phyloP scores from a whole-genome alignment of 2,329 filamentous ascomycete species.

The Phyllosticta paracitricarpa region DNA sequence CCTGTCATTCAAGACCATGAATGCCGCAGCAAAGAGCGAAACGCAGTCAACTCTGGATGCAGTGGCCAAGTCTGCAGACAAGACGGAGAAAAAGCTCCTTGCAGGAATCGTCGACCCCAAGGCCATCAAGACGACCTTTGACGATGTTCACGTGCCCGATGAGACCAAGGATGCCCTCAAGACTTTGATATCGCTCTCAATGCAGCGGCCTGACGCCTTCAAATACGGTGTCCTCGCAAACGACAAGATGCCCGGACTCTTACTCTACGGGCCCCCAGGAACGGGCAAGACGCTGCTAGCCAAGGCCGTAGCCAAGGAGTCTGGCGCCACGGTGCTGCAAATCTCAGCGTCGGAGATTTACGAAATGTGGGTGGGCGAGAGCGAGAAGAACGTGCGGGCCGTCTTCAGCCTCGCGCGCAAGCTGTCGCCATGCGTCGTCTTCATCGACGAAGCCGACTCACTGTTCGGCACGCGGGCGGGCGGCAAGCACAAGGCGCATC shows the following conservation, averaged over 20 bases:
- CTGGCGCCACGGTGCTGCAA: constrained; percentile 63
- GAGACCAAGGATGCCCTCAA: constrained; percentile 83
- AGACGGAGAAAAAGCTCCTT: constrained; percentile 74
- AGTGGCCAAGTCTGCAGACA: constrained; percentile 35
- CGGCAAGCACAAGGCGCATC: constrained; percentile 55
- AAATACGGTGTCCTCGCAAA: constrained; percentile 85
- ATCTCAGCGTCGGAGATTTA: constrained; percentile 86
- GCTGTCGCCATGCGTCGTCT: constrained; percentile 82
- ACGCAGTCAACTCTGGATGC: constrained; percentile 20
- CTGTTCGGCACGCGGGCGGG: constrained; percentile 71
- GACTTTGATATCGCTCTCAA: constrained; percentile 76
- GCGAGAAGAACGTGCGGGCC: constrained; percentile 89
- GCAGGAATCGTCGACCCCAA: constrained; percentile 71
- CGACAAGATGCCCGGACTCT: constrained; percentile 80
- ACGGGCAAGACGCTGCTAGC: constrained; percentile 57
- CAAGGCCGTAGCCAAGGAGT: constrained; percentile 55
- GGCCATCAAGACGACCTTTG: constrained; percentile 78
- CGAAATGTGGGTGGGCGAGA: constrained; percentile 92
- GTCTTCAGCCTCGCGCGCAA: constrained; percentile 89
- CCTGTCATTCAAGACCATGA: background rate
- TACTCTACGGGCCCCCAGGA: constrained; percentile 75
- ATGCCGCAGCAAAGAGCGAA: constrained; percentile 16
- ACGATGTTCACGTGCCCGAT: constrained; percentile 70
- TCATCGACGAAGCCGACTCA: constrained; percentile 94
- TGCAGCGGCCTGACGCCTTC: constrained; percentile 88